Percentiles rank a stretch among this genome's conserved stretches.
Evolutionary conservation across 441 rosid genomes (phyloP).

Genomic region (Mallotus repandus): DNA sequence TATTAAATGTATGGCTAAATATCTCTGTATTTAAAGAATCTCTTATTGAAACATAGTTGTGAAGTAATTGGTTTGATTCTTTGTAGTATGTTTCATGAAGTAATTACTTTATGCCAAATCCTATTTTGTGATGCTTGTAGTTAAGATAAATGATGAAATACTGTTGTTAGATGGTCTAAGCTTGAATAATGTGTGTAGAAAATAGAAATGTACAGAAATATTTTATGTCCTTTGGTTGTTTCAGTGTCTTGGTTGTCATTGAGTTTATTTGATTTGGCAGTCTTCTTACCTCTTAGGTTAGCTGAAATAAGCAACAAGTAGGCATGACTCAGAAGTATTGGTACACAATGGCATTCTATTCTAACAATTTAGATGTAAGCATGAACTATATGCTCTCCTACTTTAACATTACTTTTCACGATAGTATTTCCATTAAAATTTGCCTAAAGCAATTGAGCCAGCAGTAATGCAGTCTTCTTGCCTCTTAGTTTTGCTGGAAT

Average conservation of each 20-base stretch:
- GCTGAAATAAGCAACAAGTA: background rate
- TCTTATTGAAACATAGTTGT: background rate
- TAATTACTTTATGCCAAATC: no score
- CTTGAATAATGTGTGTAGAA: no score
- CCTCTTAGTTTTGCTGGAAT: background rate
- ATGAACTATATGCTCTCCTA: background rate
- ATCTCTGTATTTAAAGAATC: background rate
- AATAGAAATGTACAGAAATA: no score
- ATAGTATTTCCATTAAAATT: background rate
- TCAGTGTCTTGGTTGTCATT: no score
- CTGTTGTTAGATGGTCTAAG: no score
- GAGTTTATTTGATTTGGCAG: no score
- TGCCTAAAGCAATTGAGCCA: background rate
- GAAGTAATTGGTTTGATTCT: background rate
- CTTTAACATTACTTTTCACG: background rate
- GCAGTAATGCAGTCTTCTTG: background rate
- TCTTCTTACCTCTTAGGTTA: background rate
- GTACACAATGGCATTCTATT: background rate
- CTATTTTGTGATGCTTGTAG: no score
- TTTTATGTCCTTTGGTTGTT: no score
- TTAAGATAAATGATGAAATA: no score
- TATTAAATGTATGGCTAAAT: background rate
- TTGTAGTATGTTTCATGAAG: no score
- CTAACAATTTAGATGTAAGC: no score
- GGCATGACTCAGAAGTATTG: background rate